Evolutionary conservation across 176 grass and related monocot species (phyloP).

Genomic region (Carex scoparia): DNA sequence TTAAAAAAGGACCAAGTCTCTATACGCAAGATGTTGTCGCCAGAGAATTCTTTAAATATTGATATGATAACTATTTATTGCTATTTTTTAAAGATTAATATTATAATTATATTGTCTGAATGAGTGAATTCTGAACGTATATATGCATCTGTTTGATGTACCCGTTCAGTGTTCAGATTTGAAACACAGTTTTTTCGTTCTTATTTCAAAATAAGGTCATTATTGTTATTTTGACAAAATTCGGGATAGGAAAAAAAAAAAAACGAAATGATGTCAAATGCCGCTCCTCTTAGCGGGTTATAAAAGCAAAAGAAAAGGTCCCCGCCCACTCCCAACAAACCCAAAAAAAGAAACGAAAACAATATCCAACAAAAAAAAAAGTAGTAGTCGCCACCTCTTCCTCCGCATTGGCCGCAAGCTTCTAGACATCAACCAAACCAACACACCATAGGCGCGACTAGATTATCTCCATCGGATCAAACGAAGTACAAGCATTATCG

Average conservation of each 20-base stretch:
- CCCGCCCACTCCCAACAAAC: conserved; percentile 4
- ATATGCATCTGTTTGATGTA: not conserved
- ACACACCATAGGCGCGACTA: not conserved
- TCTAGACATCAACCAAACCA: not conserved
- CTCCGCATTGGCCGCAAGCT: not conserved
- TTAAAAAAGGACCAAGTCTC: not conserved
- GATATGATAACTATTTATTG: not conserved
- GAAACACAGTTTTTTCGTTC: not conserved
- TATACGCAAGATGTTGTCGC: not conserved
- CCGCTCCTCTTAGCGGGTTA: not conserved
- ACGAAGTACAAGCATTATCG: not conserved
- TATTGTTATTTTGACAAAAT: not conserved
- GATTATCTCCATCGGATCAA: conserved; percentile 17
- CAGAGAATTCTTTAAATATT: not conserved
- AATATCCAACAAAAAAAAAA: not conserved
- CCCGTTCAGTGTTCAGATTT: not conserved
- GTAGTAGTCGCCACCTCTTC: not conserved
- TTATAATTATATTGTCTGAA: not conserved
- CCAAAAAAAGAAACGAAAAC: not conserved
- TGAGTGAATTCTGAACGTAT: not conserved
- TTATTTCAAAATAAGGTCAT: not conserved
- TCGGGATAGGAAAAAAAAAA: not conserved
- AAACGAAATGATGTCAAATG: not conserved
- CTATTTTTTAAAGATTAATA: not conserved
- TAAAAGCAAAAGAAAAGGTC: not conserved